Conservation (phyloP, 768 basidiomycete genomes). For the Gyrodon lividus region DNA sequence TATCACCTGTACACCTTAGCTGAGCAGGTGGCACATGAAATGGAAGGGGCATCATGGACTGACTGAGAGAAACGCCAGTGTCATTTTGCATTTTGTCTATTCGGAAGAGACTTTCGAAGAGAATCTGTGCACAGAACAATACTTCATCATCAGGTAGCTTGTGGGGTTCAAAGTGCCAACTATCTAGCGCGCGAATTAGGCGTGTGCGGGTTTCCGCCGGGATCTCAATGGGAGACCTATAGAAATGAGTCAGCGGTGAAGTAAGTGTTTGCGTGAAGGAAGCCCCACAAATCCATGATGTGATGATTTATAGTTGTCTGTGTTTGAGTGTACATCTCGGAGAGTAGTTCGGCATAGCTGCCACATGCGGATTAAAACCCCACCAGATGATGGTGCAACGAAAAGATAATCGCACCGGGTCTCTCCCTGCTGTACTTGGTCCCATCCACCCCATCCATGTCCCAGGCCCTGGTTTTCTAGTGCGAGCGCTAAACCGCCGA, state of each 20-base stretch:
- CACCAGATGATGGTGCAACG: neutral
- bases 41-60: constrained; percentile 32
- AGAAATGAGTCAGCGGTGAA: constrained; percentile 13
- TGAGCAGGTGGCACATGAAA: constrained; percentile 18
- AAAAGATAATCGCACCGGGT: constrained; percentile 43
- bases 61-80: constrained; percentile 57
- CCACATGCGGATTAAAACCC: constrained; percentile 21
- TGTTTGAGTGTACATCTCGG: constrained; percentile 83
- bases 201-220: constrained; percentile 50
- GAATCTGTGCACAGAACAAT: constrained; percentile 72
- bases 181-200: constrained; percentile 66
- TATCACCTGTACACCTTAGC: constrained; percentile 51
- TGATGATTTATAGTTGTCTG: constrained; percentile 64
- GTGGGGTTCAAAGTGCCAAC: constrained; percentile 92
- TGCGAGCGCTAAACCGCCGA: constrained; percentile 85
- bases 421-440: constrained; percentile 45
- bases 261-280: neutral
- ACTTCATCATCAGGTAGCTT: constrained; percentile 80
- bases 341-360: constrained; percentile 78
- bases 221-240: constrained; percentile 49
- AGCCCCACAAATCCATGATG: constrained; percentile 26
- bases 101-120: constrained; percentile 84
- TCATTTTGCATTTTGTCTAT: constrained; percentile 71
- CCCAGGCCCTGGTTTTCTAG: constrained; percentile 60
- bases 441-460: constrained; percentile 69